These are phyloP conservation scores for Neofusicoccum parvum DNA, from an alignment of 2,329 filamentous ascomycete genomes.

Conservation along the genomic window DNA sequence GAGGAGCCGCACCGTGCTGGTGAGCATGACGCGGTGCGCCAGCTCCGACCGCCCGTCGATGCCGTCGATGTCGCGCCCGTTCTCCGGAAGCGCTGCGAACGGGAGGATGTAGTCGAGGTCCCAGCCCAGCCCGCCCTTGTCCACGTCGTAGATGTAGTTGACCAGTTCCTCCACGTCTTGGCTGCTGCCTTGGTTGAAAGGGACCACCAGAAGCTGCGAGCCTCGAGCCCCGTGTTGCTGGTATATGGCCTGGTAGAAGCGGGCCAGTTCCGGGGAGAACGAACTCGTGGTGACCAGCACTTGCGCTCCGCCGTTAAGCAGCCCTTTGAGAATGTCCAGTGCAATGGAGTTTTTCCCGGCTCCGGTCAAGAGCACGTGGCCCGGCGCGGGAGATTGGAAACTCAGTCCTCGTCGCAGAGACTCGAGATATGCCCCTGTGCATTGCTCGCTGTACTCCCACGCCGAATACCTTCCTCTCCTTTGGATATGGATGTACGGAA, in stretches of 20 bases:
- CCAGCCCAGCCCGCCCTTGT: slow-evolving; percentile 23
- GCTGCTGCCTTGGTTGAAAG: slow-evolving; percentile 46
- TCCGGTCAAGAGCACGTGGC: slow-evolving; percentile 39
- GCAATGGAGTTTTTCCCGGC: slow-evolving; percentile 42
- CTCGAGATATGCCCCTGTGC: not conserved
- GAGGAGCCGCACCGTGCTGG: slow-evolving; percentile 43
- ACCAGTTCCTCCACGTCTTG: slow-evolving; percentile 43
- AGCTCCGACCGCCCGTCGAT: slow-evolving; percentile 41
- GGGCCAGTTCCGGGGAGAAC: slow-evolving; percentile 30
- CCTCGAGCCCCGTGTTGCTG: slow-evolving; percentile 33
- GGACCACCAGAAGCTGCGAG: slow-evolving; percentile 41
- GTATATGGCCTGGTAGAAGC: slow-evolving; percentile 42
- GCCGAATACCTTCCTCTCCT: not conserved
- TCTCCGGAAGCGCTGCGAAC: slow-evolving; percentile 46
- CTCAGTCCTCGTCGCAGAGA: not conserved
- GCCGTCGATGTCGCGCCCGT: slow-evolving; percentile 38
- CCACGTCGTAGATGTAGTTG: slow-evolving; percentile 38
- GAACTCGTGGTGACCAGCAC: slow-evolving; percentile 46
- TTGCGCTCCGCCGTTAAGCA: slow-evolving; percentile 39
- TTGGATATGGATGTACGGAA: not conserved
- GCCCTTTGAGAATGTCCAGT: slow-evolving; percentile 34
- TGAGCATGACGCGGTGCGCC: slow-evolving; percentile 45
- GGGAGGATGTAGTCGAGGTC: slow-evolving; percentile 47
- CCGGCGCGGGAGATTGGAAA: not conserved
- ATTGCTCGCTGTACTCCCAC: not conserved